Base-by-base conservation (phyloP, 352 stramenopile genomes). In the Phytophthora litchii region DNA sequence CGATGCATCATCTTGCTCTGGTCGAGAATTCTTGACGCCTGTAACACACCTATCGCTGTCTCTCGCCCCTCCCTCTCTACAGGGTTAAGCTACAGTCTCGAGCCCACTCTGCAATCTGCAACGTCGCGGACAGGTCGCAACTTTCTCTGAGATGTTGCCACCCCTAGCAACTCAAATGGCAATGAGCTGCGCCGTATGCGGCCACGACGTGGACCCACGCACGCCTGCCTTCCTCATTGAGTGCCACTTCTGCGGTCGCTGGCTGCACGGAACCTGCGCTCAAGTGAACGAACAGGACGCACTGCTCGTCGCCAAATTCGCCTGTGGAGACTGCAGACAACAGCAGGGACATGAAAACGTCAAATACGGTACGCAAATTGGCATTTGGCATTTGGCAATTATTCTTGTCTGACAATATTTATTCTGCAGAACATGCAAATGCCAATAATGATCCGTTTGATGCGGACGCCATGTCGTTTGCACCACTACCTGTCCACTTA, bases 221-320 rank as follows among this genome's bases (percentile, higher is more conserved):
- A 17, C 54, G 32, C 38, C 60, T 16, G 49, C 65, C 52, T 89
- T 91, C 62, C 69, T 88, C 21, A 40, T 91, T 43, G 78, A 89
- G 49, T 91, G 78, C 51, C 76, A 86, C 51, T 88, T 76, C 66
- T 91, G 81, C 58, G 63, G 67, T 14, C 72, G 64, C n/a, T 91
- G 81, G 81, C 69, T 80, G 42, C 81, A 91, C 53, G 78, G 78
- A 14, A 63, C 53, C 20, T 91, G 81, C 63, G 65, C 73, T 19
- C 61, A 80, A 21, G 35, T 89, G 36, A 86, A 35, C 62, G 81
- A 91, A 47, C 65, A 76, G 20, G 76, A 86, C 46, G 78, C 74
- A 34, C 74, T 91, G 60, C 69, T 72, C 19, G 74, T 88, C 20
- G 55, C 76, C 48, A 78, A 85, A 42, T 86, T 80, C 51, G 76